phyloP scores from a whole-genome alignment of 129 eudicot species.

The Chrysanthemum lavandulifolium region DNA sequence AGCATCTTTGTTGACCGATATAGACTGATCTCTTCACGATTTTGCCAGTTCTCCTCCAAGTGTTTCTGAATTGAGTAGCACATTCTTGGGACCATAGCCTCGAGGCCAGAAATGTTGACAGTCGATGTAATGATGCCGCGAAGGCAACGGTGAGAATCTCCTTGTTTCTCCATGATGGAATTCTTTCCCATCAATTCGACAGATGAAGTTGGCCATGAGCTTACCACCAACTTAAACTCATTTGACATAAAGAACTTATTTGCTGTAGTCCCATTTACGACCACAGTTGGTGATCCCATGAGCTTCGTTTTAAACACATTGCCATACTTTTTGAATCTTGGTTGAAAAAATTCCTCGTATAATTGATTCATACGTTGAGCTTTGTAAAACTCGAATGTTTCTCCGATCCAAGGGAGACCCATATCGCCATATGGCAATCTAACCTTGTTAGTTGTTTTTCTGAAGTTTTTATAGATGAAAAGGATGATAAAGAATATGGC shows the following conservation, averaged over 20 bases:
- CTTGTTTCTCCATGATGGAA: slow-evolving; percentile 86
- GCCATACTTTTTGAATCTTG: slow-evolving; percentile 54
- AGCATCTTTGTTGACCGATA: slow-evolving; percentile 50
- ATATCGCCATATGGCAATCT: slow-evolving; percentile 56
- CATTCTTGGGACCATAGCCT: slow-evolving; percentile 64
- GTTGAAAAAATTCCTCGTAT: slow-evolving; percentile 58
- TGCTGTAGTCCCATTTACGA: slow-evolving; percentile 71
- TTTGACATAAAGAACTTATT: slow-evolving; percentile 73
- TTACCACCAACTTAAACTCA: slow-evolving; percentile 81
- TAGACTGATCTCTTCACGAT: slow-evolving; percentile 40
- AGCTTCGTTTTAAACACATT: slow-evolving; percentile 68
- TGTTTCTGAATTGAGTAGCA: slow-evolving; percentile 50
- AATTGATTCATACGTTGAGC: slow-evolving; percentile 56
- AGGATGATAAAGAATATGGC: slow-evolving; percentile 24
- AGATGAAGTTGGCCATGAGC: slow-evolving; percentile 85
- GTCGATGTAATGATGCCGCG: slow-evolving; percentile 64
- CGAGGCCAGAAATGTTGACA: slow-evolving; percentile 43
- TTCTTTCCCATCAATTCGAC: slow-evolving; percentile 74
- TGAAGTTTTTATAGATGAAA: slow-evolving; percentile 18
- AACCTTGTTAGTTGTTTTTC: slow-evolving; percentile 20
- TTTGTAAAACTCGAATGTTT: slow-evolving; percentile 65
- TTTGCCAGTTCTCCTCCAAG: slow-evolving; percentile 47
- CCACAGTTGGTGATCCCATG: slow-evolving; percentile 78
- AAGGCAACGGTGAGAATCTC: slow-evolving; percentile 57
- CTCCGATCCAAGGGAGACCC: slow-evolving; percentile 88